phyloP scores from a whole-genome alignment of 129 eudicot species.

The Chrysanthemum lavandulifolium region DNA sequence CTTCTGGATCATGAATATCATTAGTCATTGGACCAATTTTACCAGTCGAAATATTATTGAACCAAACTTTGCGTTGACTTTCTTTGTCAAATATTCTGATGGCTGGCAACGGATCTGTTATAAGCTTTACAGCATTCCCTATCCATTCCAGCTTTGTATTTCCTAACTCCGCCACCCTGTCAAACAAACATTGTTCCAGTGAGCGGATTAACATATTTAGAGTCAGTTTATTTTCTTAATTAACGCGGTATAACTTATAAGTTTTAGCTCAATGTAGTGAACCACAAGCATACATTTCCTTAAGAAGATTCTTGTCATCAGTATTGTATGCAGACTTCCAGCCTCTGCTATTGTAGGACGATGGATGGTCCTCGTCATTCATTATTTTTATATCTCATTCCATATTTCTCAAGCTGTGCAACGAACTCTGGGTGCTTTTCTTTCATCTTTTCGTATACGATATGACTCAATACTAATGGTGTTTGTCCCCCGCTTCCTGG shows the following conservation, averaged over 20 bases:
- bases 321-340: conserved; percentile 75
- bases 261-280: background rate
- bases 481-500: conserved; percentile 85
- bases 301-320: conserved; percentile 59
- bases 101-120: conserved; percentile 71
- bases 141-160: conserved; percentile 71
- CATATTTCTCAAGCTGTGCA: conserved; percentile 25
- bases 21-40: conserved; percentile 52
- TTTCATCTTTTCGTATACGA: conserved; percentile 28
- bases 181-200: background rate
- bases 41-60: conserved; percentile 56
- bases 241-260: background rate
- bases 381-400: conserved; percentile 30
- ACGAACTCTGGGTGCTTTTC: conserved; percentile 28
- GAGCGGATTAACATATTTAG: background rate
- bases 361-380: conserved; percentile 66
- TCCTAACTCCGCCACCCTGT: conserved; percentile 77
- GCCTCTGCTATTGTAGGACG: conserved; percentile 59
- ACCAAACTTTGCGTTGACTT: conserved; percentile 72
- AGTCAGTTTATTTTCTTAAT: background rate
- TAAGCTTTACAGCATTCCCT: conserved; percentile 40
- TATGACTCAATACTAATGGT: conserved; percentile 53
- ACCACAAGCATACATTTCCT: conserved; percentile 54
- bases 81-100: conserved; percentile 40
- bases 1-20: conserved; percentile 29